Conservation (phyloP, 2,329 filamentous ascomycete species). For the Dryadomyces quercivorus region DNA sequence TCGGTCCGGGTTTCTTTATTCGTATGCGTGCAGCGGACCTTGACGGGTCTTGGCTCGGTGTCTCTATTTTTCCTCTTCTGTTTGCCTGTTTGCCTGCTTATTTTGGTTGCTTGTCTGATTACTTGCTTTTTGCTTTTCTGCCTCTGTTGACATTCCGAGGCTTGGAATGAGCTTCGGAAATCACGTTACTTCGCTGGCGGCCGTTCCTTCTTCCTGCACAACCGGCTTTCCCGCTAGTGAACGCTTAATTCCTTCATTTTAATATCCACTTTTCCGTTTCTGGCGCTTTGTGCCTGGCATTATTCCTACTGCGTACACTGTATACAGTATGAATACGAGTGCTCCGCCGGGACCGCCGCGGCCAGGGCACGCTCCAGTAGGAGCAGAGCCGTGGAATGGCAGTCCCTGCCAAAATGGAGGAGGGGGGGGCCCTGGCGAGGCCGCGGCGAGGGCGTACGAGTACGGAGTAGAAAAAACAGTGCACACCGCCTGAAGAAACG, state of each 20-base stretch:
- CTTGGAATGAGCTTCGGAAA: neutral
- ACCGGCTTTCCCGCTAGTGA: constrained; percentile 1
- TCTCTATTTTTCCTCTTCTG: neutral
- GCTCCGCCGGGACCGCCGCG: too few species aligned
- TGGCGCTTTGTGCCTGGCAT: neutral
- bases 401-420: neutral
- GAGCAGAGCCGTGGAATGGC: neutral
- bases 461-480: neutral
- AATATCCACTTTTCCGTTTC: neutral
- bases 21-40: too few species aligned
- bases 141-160: neutral
- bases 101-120: neutral
- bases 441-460: too few species aligned
- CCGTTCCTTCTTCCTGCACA: constrained; percentile 2
- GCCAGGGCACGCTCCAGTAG: neutral
- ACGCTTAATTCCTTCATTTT: constrained; percentile 1
- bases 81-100: too few species aligned
- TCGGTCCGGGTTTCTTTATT: too few species aligned
- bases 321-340: neutral
- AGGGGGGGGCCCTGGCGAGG: too few species aligned
- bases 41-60: too few species aligned
- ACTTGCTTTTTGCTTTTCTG: neutral
- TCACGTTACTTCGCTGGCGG: neutral
- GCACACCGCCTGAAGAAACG: neutral
- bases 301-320: neutral